Evolutionary conservation across 164 flowering plant species (phyloP).

Genomic region (Euptelea pleiosperma): DNA sequence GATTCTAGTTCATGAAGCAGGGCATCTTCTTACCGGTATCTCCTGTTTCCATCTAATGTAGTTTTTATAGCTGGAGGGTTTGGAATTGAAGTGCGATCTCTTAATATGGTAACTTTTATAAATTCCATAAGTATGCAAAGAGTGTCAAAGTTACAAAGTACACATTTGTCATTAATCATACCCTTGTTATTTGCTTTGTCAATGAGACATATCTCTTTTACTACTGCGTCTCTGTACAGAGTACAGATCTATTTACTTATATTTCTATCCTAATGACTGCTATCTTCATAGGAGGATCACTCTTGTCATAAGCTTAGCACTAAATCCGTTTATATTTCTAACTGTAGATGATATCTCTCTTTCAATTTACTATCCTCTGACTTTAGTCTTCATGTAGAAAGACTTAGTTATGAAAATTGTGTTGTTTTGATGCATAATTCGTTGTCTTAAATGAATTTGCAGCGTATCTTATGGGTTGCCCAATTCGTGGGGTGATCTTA

Average conservation of each 20-base stretch:
- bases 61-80: too few species aligned
- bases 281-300: too few species aligned
- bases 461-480: constrained; percentile 98
- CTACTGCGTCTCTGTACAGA: not conserved
- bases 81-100: not conserved
- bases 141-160: not conserved
- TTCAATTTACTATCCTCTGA: not conserved
- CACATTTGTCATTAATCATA: not conserved
- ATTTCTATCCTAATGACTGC: too few species aligned
- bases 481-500: constrained; percentile 92
- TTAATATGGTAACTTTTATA: too few species aligned
- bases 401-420: not conserved
- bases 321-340: too few species aligned
- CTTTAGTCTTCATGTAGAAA: not conserved
- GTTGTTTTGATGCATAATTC: not conserved
- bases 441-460: constrained; percentile 27
- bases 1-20: constrained; percentile 95
- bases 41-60: not conserved
- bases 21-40: constrained; percentile 83
- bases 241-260: too few species aligned
- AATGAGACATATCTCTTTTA: not conserved
- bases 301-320: too few species aligned
- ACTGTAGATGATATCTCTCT: not conserved
- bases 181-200: not conserved
- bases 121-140: too few species aligned